phyloP scores from a whole-genome alignment of 73 alveolate species.

The Diophrys sp. region DNA sequence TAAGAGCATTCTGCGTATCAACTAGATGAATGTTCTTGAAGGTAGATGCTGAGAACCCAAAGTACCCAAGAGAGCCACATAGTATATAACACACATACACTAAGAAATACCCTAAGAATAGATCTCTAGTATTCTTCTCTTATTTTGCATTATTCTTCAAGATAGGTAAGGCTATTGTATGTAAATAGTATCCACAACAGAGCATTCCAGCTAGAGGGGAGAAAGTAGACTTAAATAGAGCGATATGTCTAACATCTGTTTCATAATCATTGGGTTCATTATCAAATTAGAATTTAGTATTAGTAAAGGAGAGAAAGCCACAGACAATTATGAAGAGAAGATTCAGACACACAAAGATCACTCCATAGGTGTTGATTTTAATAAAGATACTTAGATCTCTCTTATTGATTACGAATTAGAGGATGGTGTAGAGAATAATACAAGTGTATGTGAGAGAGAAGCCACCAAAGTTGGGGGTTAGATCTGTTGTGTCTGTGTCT shows the following conservation, averaged over 20 bases:
- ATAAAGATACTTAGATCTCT: conserved; percentile 57
- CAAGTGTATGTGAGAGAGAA: conserved; percentile 75
- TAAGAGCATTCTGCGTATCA: too few relatives aligned
- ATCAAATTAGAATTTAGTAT: conserved; percentile 44
- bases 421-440: conserved; percentile 29
- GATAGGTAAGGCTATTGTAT: conserved; percentile 63
- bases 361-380: conserved; percentile 66
- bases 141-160: conserved; percentile 61
- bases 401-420: conserved; percentile 51
- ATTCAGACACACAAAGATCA: conserved; percentile 50
- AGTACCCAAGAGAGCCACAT: conserved; percentile 67
- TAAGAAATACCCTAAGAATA: conserved; percentile 67
- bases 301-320: conserved; percentile 39
- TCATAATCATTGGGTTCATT: conserved; percentile 28
- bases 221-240: conserved; percentile 51
- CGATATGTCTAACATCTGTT: conserved; percentile 42
- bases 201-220: conserved; percentile 62
- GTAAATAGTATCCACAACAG: conserved; percentile 68
- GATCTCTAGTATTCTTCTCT: conserved; percentile 76
- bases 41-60: conserved; percentile 69
- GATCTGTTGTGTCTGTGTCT: conserved; percentile 14
- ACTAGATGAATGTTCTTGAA: too few relatives aligned
- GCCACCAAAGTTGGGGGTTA: conserved; percentile 39
- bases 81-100: conserved; percentile 65
- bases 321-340: conserved; percentile 50